These are phyloP conservation scores for Cyphellophora europaea DNA, from an alignment of 2,329 filamentous ascomycete species.

Conservation along the genomic window DNA sequence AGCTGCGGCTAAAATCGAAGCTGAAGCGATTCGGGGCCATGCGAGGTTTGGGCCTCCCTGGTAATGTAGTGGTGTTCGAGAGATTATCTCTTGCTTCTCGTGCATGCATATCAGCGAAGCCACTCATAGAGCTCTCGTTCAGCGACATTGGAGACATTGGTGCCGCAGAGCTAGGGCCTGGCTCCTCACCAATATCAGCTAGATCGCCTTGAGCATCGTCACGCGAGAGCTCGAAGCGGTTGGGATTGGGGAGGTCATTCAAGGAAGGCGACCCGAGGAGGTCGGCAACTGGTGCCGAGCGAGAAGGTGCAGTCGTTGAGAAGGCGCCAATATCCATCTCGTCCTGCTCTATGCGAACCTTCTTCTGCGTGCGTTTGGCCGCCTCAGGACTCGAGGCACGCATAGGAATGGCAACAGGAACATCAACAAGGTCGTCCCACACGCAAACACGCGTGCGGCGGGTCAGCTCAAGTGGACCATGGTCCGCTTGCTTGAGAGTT, in stretches of 20 bases:
- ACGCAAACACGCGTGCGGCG: conserved; percentile 85
- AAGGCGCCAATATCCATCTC: conserved; percentile 84
- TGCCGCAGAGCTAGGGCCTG: conserved; percentile 26
- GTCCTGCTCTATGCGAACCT: conserved; percentile 45
- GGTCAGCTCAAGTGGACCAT: conserved; percentile 88
- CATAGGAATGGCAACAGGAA: conserved; percentile 88
- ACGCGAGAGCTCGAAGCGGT: conserved; percentile 60
- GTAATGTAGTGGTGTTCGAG: conserved; percentile 28
- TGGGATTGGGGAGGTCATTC: conserved; percentile 61
- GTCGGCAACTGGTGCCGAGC: conserved; percentile 45
- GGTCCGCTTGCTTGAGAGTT: conserved; percentile 83
- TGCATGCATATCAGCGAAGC: conserved; percentile 18
- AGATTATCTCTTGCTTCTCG: conserved; percentile 24
- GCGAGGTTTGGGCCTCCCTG: conserved; percentile 22
- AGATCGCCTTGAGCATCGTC: conserved; percentile 28
- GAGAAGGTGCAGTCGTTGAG: conserved; percentile 45
- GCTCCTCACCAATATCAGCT: conserved; percentile 19
- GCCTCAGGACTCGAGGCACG: conserved; percentile 76
- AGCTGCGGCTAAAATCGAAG: conserved; percentile 16
- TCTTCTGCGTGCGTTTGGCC: conserved; percentile 52
- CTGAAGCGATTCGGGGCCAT: conserved; percentile 20
- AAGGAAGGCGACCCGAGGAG: conserved; percentile 51
- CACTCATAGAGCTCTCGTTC: conserved; percentile 1
- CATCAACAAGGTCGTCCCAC: conserved; percentile 95
- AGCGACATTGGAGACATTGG: not conserved